These are phyloP conservation scores for Tricholoma terreum DNA, from an alignment of 768 basidiomycete genomes.

Conservation along the genomic window DNA sequence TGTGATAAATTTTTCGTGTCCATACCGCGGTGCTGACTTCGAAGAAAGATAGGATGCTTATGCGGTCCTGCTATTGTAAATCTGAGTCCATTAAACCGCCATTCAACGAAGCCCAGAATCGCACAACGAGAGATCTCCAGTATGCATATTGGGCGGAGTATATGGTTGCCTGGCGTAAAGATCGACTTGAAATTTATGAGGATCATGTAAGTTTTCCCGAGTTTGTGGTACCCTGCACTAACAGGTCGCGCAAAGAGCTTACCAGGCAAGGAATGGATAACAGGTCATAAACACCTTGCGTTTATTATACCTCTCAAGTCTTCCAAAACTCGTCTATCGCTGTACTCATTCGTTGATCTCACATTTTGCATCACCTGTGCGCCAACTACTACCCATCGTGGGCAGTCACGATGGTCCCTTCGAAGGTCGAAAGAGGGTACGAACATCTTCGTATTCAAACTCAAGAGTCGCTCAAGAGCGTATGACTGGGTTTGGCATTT, in stretches of 20 bases:
- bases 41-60: constrained; percentile 80
- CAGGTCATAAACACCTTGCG: constrained; percentile 73
- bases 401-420: constrained; percentile 47
- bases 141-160: constrained; percentile 78
- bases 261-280: constrained; percentile 65
- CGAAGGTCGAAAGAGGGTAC: constrained; percentile 60
- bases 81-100: constrained; percentile 42
- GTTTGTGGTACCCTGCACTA: background rate
- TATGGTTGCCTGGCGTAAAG: constrained; percentile 79
- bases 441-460: constrained; percentile 85
- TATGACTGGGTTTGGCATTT: constrained; percentile 90
- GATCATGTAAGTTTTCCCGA: constrained; percentile 61
- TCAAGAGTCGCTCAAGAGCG: constrained; percentile 72
- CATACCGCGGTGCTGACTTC: background rate
- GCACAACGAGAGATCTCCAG: constrained; percentile 55
- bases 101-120: constrained; percentile 70
- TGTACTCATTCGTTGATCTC: constrained; percentile 86
- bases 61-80: constrained; percentile 67
- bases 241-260: constrained; percentile 39
- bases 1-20: background rate
- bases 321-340: constrained; percentile 62
- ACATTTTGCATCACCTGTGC: constrained; percentile 75
- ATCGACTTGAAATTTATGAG: constrained; percentile 78
- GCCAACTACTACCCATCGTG: constrained; percentile 42
- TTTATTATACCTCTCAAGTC: constrained; percentile 73